Evolutionary conservation across 306 rosid genomes (phyloP).

Genomic region (Heteromeles arbutifolia): DNA sequence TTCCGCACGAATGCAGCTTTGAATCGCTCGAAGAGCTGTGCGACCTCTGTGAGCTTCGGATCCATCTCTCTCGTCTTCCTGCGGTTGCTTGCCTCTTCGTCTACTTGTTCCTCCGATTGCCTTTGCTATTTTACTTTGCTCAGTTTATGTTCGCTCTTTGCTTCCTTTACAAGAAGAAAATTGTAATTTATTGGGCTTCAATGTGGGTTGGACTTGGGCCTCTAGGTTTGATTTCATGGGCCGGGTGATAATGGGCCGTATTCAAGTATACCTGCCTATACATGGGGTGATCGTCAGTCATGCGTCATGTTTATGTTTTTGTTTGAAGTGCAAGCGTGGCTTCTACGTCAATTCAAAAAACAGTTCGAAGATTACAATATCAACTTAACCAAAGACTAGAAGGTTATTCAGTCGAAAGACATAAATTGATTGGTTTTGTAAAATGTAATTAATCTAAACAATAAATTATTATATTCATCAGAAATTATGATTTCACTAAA

Average conservation of each 20-base stretch:
- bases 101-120: constrained; percentile 2
- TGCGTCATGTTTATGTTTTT: too few relatives aligned
- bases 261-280: not conserved
- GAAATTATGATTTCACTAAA: too few relatives aligned
- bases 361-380: too few relatives aligned
- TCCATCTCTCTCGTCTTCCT: constrained; percentile 36
- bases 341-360: too few relatives aligned
- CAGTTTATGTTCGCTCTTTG: not conserved
- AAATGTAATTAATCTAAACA: too few relatives aligned
- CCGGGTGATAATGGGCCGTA: not conserved
- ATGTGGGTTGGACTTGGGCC: too few relatives aligned
- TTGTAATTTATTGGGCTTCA: not conserved
- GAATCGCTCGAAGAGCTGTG: constrained; percentile 73
- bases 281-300: too few relatives aligned
- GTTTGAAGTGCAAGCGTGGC: too few relatives aligned
- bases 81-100: not conserved
- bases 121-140: not conserved
- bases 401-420: too few relatives aligned
- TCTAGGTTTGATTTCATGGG: not conserved
- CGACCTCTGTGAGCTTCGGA: constrained; percentile 68
- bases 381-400: too few relatives aligned
- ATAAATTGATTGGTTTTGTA: too few relatives aligned
- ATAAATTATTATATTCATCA: too few relatives aligned
- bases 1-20: constrained; percentile 61
- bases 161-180: constrained; percentile 27